Conservation (phyloP, 805 yeast species). For the Candida vartiovaarae region DNA sequence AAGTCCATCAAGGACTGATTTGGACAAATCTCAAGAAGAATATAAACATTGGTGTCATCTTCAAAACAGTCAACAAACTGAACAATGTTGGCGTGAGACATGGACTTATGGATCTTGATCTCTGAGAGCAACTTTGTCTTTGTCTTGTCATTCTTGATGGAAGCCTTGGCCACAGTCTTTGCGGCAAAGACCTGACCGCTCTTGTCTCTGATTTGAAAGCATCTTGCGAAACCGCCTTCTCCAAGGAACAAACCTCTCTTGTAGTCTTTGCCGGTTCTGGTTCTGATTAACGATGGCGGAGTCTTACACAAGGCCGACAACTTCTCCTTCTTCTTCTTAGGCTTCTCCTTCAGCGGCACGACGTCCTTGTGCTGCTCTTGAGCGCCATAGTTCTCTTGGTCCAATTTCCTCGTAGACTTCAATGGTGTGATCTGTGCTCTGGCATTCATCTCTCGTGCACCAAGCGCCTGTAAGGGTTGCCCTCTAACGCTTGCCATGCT, state of each 20-base stretch:
- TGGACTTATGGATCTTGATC: conserved; percentile 87
- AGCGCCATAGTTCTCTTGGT: conserved; percentile 10
- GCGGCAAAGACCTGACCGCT: conserved; percentile 88
- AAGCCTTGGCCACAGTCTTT: conserved; percentile 94
- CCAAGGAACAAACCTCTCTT: conserved; percentile 88
- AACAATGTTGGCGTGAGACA: conserved; percentile 85
- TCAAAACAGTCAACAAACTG: conserved; percentile 95
- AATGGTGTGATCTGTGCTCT: conserved; percentile 25
- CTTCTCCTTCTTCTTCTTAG: conserved; percentile 81
- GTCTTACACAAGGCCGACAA: conserved; percentile 88
- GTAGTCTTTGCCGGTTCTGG: conserved; percentile 81
- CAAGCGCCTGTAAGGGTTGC: conserved; percentile 33
- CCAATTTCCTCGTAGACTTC: conserved; percentile 23
- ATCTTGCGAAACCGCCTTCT: conserved; percentile 98
- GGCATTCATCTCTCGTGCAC: conserved; percentile 27
- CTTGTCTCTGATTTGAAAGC: conserved; percentile 93
- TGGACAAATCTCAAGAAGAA: conserved; percentile 89
- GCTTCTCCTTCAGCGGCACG: conserved; percentile 25
- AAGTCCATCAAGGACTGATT: conserved; percentile 93
- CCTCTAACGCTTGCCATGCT: conserved; percentile 29
- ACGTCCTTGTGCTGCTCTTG: conserved; percentile 11
- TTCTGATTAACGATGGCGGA: conserved; percentile 89
- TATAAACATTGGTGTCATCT: conserved; percentile 91
- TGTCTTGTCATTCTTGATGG: conserved; percentile 86
- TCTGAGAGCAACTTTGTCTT: conserved; percentile 78